Percentiles rank a stretch among this genome's conserved stretches.
Evolutionary conservation across 2,329 filamentous ascomycete species (phyloP).

Genomic region (Neurospora sp.): DNA sequence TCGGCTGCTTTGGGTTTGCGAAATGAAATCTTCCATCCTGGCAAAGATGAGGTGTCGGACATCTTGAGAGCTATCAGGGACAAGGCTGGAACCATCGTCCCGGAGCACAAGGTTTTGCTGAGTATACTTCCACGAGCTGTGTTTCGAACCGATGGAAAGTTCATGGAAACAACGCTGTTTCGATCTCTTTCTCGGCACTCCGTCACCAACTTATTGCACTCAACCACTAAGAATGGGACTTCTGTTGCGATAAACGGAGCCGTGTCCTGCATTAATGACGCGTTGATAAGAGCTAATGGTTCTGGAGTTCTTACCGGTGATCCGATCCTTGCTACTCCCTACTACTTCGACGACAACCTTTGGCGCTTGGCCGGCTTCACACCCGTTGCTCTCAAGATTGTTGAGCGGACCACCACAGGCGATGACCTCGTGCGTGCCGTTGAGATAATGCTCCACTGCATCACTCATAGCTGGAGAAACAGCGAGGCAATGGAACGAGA

Average conservation of each 20-base stretch:
- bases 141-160: conserved; percentile 70
- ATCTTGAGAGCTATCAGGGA: conserved; percentile 81
- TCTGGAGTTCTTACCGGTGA: conserved; percentile 74
- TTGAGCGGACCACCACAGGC: conserved; percentile 63
- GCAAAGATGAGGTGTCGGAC: conserved; percentile 83
- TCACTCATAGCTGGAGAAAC: conserved; percentile 89
- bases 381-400: conserved; percentile 70
- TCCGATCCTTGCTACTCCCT: conserved; percentile 71
- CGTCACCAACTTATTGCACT: conserved; percentile 54
- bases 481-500: conserved; percentile 97
- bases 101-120: conserved; percentile 71
- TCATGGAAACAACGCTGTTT: conserved; percentile 66
- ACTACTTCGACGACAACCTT: conserved; percentile 78
- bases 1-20: conserved; percentile 83
- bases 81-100: conserved; percentile 71
- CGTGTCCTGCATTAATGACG: conserved; percentile 78
- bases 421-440: conserved; percentile 67
- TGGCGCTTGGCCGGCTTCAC: conserved; percentile 93
- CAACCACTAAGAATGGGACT: conserved; percentile 64
- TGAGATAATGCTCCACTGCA: conserved; percentile 74
- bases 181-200: conserved; percentile 66
- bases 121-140: conserved; percentile 75
- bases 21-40: conserved; percentile 82
- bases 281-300: conserved; percentile 70
- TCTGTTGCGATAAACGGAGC: conserved; percentile 82